Conservation (phyloP, 2,329 filamentous ascomycete species). For the Daldinia eschscholtzii region DNA sequence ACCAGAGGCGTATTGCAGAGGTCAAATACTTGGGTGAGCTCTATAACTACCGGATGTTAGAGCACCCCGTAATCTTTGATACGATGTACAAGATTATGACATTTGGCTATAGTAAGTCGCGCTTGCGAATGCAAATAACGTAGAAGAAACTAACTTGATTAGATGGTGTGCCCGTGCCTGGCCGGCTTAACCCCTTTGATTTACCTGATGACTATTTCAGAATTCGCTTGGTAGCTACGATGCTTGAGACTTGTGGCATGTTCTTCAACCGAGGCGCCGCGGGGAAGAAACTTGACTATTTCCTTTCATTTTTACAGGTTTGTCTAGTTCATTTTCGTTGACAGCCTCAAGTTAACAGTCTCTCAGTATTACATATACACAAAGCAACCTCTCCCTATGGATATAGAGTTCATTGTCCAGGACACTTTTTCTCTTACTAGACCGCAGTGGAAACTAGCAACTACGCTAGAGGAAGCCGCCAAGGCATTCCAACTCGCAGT, state of each 20-base stretch:
- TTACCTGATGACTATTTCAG: conserved; percentile 95
- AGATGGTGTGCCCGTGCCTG: conserved; percentile 85
- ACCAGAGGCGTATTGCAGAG: conserved; percentile 93
- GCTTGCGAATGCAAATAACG: neutral
- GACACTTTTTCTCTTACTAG: conserved; percentile 88
- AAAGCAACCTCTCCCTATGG: conserved; percentile 92
- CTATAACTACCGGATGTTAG: conserved; percentile 97
- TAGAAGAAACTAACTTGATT: conserved; percentile 39
- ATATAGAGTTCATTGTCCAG: conserved; percentile 95
- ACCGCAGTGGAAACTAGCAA: conserved; percentile 91
- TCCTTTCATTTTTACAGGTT: conserved; percentile 92
- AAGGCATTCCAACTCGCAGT: conserved; percentile 89
- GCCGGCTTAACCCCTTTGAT: conserved; percentile 82
- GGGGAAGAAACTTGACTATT: conserved; percentile 98
- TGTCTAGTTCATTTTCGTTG: conserved; percentile 22
- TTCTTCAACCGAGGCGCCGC: conserved; percentile 95
- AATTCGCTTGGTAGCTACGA: conserved; percentile 87
- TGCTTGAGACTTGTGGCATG: conserved; percentile 94
- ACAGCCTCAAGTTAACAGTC: conserved; percentile 34
- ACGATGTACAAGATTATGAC: conserved; percentile 94
- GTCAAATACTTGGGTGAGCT: conserved; percentile 97
- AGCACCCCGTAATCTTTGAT: conserved; percentile 95
- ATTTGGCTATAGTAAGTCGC: conserved; percentile 79
- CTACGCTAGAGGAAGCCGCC: conserved; percentile 84
- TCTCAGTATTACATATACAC: conserved; percentile 92